A percentile compares a stretch with the other conserved stretches of the same genome.
These are phyloP conservation scores for Physcia stellaris DNA, from an alignment of 495 filamentous ascomycete genomes.

Conservation along the genomic window DNA sequence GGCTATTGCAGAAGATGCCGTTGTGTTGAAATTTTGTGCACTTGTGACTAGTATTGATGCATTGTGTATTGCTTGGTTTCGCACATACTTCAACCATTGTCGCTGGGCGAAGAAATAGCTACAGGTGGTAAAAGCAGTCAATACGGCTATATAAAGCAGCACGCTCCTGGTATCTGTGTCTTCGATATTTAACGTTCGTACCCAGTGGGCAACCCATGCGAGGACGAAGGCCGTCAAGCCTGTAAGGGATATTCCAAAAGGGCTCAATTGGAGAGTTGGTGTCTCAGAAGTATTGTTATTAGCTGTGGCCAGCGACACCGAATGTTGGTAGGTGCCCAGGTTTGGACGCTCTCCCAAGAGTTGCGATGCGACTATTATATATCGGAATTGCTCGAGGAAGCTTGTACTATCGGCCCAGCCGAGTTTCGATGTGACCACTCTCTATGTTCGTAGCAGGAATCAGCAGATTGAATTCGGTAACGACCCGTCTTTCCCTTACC, in stretches of 20 bases:
- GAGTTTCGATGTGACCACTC: slow-evolving; percentile 54
- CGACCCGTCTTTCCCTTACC: slow-evolving; percentile 26
- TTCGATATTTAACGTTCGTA: slow-evolving; percentile 23
- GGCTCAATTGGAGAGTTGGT: no score
- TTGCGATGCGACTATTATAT: slow-evolving; percentile 89
- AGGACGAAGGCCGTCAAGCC: slow-evolving; percentile 49
- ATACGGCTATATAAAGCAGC: slow-evolving; percentile 19
- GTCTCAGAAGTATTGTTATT: slow-evolving; percentile 15
- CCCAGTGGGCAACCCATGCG: slow-evolving; percentile 63
- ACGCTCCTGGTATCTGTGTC: slow-evolving; percentile 20
- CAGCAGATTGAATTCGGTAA: neutral
- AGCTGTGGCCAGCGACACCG: slow-evolving; percentile 31
- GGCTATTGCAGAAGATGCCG: slow-evolving; percentile 63
- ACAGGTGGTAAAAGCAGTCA: slow-evolving; percentile 42
- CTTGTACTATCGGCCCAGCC: slow-evolving; percentile 68
- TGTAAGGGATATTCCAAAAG: slow-evolving; percentile 38
- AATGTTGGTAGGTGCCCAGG: slow-evolving; percentile 27
- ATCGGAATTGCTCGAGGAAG: slow-evolving; percentile 92
- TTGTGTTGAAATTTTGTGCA: slow-evolving; percentile 72
- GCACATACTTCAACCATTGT: slow-evolving; percentile 73
- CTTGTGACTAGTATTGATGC: slow-evolving; percentile 59
- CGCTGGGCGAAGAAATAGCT: slow-evolving; percentile 61
- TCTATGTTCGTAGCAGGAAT: slow-evolving; percentile 18
- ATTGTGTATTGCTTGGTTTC: slow-evolving; percentile 61
- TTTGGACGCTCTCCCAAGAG: slow-evolving; percentile 60